A percentile compares a stretch with the other conserved stretches of the same genome.
These are phyloP conservation scores for Fusarium sp. DNA, from an alignment of 2,329 filamentous ascomycete genomes.

Conservation along the genomic window DNA sequence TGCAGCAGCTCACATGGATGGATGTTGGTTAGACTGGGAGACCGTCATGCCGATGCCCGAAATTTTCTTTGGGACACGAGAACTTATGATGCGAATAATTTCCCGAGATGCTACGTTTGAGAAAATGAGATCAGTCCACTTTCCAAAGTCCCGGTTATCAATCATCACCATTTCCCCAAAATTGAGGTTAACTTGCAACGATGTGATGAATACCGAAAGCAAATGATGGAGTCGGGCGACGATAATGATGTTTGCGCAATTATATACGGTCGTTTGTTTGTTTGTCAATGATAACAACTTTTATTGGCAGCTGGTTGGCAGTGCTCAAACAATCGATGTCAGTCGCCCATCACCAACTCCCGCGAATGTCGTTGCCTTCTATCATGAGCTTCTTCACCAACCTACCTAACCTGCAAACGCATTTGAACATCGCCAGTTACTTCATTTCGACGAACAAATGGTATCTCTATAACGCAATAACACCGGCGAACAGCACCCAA, in stretches of 20 bases:
- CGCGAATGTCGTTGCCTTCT: background rate
- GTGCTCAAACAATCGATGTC: background rate
- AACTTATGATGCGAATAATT: slow-evolving; percentile 19
- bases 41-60: slow-evolving; percentile 1
- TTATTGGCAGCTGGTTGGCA: slow-evolving; percentile 3
- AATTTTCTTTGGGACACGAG: background rate
- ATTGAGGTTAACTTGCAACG: background rate
- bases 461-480: too few relatives aligned
- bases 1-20: background rate
- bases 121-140: background rate
- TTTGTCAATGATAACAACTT: background rate
- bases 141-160: background rate
- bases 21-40: background rate
- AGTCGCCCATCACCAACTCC: background rate
- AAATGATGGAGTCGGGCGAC: too few relatives aligned
- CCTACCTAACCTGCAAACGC: background rate
- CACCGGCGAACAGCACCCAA: background rate
- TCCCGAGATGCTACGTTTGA: background rate
- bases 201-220: too few relatives aligned
- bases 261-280: background rate
- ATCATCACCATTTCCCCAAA: background rate
- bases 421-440: background rate
- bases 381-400: background rate
- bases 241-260: background rate
- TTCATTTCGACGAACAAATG: background rate